Evolutionary conservation across 164 flowering plant species (phyloP).

Genomic region (Buxus sempervirens): DNA sequence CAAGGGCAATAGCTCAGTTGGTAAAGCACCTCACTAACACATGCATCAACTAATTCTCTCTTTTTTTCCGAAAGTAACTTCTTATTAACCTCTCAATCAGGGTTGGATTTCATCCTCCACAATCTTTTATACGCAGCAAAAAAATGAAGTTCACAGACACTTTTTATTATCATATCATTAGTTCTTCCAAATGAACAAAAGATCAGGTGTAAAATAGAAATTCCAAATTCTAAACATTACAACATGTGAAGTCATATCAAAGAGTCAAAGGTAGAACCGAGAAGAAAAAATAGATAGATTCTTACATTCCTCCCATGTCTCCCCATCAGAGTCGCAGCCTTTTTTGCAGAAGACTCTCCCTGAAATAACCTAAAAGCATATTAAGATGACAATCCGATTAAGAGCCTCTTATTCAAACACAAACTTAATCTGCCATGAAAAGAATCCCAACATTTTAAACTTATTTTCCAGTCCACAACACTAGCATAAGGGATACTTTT

Average conservation of each 20-base stretch:
- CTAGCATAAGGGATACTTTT: too few relatives aligned
- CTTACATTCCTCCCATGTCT: conserved; percentile 94
- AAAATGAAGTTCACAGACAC: background rate
- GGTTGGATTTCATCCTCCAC: too few relatives aligned
- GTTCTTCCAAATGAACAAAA: background rate
- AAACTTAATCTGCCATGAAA: too few relatives aligned
- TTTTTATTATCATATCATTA: background rate
- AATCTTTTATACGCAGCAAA: background rate
- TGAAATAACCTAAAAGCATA: conserved; percentile 25
- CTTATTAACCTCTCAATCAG: too few relatives aligned
- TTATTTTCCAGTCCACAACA: too few relatives aligned
- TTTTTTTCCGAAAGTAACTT: too few relatives aligned
- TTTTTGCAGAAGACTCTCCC: conserved; percentile 98
- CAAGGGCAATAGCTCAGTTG: too few relatives aligned
- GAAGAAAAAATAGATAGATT: conserved; percentile 3
- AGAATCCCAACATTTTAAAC: too few relatives aligned
- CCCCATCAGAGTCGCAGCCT: conserved; percentile 81
- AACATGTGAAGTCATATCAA: conserved; percentile 1
- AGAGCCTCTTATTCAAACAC: background rate
- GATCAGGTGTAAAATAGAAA: background rate
- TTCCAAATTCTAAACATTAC: background rate
- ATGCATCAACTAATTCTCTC: too few relatives aligned
- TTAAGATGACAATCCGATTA: conserved; percentile 8
- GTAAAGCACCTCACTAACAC: too few relatives aligned
- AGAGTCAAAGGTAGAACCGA: background rate